Evolutionary conservation across 208 protist species (phyloP).

Genomic region (Trypanosoma avium): DNA sequence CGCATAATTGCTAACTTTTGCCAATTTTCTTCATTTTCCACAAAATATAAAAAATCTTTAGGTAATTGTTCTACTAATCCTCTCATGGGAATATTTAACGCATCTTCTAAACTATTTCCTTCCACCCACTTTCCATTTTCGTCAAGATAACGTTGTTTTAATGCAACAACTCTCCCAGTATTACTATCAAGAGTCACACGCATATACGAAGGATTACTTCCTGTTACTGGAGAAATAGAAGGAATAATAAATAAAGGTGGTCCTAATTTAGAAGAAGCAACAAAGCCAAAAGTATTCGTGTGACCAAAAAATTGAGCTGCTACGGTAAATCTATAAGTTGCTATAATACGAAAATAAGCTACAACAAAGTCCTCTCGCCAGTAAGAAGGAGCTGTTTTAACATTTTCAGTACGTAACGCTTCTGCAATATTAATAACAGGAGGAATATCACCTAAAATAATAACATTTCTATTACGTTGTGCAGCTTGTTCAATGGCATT

Average conservation of each 20-base stretch:
- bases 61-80: conserved; percentile 6
- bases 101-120: conserved; percentile 24
- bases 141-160: conserved; percentile 51
- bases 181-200: conserved; percentile 38
- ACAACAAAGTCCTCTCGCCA: conserved; percentile 63
- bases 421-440: conserved; percentile 47
- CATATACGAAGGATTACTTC: conserved; percentile 71
- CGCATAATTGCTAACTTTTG: conserved; percentile 16
- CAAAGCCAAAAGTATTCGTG: conserved; percentile 51
- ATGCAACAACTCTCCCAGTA: conserved; percentile 34
- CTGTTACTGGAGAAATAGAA: conserved; percentile 60
- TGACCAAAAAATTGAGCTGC: conserved; percentile 72
- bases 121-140: conserved; percentile 38
- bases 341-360: conserved; percentile 52
- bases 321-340: conserved; percentile 45
- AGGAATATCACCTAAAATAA: conserved; percentile 76
- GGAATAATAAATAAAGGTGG: conserved; percentile 56
- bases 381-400: conserved; percentile 25
- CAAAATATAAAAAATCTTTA: conserved; percentile 15
- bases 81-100: conserved; percentile 1
- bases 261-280: conserved; percentile 30
- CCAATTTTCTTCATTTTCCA: conserved; percentile 10
- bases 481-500: conserved; percentile 38
- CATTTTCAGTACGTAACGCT: conserved; percentile 34
- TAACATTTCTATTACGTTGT: conserved; percentile 40